A percentile compares a stretch with the other conserved stretches of the same genome.
phyloP scores from a whole-genome alignment of 139 green algal species.

The Micractinium sp. region DNA sequence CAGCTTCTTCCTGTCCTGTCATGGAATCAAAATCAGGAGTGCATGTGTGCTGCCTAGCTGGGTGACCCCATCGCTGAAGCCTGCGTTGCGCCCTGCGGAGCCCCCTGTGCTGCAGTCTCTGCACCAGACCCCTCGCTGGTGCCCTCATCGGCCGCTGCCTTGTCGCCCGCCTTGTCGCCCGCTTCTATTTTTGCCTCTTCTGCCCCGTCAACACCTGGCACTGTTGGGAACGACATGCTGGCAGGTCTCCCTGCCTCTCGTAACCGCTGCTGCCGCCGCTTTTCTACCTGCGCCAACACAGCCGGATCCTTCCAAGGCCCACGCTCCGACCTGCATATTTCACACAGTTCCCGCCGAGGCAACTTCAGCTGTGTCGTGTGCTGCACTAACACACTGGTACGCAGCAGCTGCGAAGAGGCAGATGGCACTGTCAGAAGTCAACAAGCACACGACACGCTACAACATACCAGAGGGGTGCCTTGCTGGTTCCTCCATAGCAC shows the following conservation, averaged over 20 bases:
- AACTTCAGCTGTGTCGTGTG: too few relatives aligned
- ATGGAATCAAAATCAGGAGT: too few relatives aligned
- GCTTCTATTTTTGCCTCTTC: too few relatives aligned
- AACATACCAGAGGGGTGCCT: conserved; percentile 62
- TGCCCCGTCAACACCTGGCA: not conserved
- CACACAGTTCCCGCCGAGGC: too few relatives aligned
- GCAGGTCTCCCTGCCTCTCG: not conserved
- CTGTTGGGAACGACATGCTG: conserved; percentile 10
- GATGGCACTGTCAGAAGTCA: not conserved
- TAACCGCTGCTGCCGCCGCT: conserved; percentile 8
- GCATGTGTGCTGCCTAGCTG: not conserved
- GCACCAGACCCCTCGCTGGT: not conserved
- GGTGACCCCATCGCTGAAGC: not conserved
- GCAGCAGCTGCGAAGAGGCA: too few relatives aligned
- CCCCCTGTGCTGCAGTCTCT: not conserved
- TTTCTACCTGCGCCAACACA: conserved; percentile 35
- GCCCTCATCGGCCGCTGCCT: not conserved
- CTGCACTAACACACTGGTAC: too few relatives aligned
- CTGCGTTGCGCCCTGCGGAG: not conserved
- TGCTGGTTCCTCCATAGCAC: conserved; percentile 75
- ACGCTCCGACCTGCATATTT: conserved; percentile 59
- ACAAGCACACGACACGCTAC: not conserved
- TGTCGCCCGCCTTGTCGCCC: too few relatives aligned
- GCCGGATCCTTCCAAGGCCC: conserved; percentile 84
- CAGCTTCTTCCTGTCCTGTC: too few relatives aligned